Conservation (phyloP, 2,329 filamentous ascomycete species). For the Neopestalotiopsis clavispora region DNA sequence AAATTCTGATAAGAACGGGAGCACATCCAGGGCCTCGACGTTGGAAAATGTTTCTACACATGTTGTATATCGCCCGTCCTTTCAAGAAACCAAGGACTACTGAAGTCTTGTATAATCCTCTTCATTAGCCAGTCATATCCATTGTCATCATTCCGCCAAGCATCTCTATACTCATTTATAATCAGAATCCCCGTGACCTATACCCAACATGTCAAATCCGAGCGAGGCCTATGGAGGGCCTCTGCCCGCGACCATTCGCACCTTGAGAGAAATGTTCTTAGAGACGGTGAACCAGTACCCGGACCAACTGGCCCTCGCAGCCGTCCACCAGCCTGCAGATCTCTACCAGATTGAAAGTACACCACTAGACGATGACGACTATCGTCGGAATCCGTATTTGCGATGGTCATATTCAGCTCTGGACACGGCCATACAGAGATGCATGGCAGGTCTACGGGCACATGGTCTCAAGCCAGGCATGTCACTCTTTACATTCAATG, state of each 20-base stretch:
- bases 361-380: slow-evolving; percentile 12
- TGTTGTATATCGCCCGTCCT: not conserved
- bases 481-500: slow-evolving; percentile 12
- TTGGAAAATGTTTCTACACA: not conserved
- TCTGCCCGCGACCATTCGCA: not conserved
- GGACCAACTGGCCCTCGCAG: slow-evolving; percentile 10
- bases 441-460: not conserved
- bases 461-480: slow-evolving; percentile 8
- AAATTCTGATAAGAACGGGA: not conserved
- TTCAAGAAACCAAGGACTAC: not conserved
- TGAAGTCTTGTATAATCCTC: not conserved
- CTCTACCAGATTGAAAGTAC: slow-evolving; percentile 6
- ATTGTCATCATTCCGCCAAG: not conserved
- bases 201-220: slow-evolving; percentile 1
- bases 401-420: slow-evolving; percentile 8
- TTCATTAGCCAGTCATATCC: not conserved
- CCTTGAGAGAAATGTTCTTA: slow-evolving; percentile 10
- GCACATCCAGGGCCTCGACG: not conserved
- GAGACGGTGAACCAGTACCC: slow-evolving; percentile 10
- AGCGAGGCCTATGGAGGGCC: slow-evolving; percentile 11
- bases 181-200: not conserved
- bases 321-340: slow-evolving; percentile 13
- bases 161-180: not conserved
- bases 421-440: not conserved
- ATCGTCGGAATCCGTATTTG: slow-evolving; percentile 11